Conservation (phyloP, 176 grass and related monocot species). For the Raddia distichophylla region DNA sequence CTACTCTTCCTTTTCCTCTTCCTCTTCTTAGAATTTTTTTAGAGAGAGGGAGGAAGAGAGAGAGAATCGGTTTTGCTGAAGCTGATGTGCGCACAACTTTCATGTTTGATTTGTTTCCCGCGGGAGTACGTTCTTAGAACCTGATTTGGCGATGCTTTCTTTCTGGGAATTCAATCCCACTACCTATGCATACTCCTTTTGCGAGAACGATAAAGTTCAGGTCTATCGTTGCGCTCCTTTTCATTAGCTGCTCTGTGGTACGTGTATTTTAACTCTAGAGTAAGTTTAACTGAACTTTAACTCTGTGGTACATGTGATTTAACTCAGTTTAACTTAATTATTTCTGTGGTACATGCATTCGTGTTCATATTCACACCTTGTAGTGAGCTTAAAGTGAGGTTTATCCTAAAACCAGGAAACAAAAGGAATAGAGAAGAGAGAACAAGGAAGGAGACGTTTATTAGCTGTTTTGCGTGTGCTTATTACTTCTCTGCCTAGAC, state of each 20-base stretch:
- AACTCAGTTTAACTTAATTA: too few species aligned
- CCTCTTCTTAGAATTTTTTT: too few species aligned
- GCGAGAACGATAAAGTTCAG: conserved; percentile 10
- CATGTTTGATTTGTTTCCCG: not conserved
- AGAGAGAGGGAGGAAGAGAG: too few species aligned
- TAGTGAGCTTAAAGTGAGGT: not conserved
- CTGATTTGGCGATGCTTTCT: not conserved
- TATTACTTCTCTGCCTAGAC: too few species aligned
- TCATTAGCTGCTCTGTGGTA: not conserved
- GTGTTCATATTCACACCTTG: too few species aligned
- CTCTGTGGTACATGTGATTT: too few species aligned
- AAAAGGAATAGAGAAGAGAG: not conserved
- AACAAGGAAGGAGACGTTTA: not conserved
- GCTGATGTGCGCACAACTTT: not conserved
- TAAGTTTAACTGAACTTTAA: not conserved
- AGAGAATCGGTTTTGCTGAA: not conserved
- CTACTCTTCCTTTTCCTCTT: not conserved
- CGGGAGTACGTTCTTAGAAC: not conserved
- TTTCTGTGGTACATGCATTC: too few species aligned
- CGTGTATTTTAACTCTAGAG: not conserved
- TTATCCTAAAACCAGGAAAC: not conserved
- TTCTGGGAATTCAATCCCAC: not conserved
- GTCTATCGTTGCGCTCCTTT: conserved; percentile 9
- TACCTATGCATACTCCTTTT: not conserved
- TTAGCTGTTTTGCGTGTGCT: too few species aligned